A percentile compares a stretch with the other conserved stretches of the same genome.
Evolutionary conservation across 2,329 filamentous ascomycete species (phyloP).

Genomic region (Chaetomiaceae sp.): DNA sequence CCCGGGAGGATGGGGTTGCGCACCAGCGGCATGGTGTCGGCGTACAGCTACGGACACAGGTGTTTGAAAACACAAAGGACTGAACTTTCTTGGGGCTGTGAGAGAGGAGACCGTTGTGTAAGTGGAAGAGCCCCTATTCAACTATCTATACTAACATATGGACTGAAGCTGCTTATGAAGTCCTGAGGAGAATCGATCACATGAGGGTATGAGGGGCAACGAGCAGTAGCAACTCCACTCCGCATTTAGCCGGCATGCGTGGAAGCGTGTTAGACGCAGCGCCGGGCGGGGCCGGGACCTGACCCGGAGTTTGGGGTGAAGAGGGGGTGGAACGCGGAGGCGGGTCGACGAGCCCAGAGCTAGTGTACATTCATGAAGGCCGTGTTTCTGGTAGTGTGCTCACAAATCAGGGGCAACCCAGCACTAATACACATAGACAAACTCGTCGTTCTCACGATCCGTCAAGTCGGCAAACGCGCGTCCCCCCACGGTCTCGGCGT

Average conservation of each 20-base stretch:
- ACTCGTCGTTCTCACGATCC: conserved; percentile 61
- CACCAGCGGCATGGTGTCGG: conserved; percentile 39
- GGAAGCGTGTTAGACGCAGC: neutral
- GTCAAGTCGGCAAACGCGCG: conserved; percentile 55
- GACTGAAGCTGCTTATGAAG: too few species aligned
- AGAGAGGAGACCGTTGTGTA: too few species aligned
- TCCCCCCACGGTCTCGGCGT: conserved; percentile 34
- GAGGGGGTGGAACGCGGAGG: too few species aligned
- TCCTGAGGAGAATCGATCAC: too few species aligned
- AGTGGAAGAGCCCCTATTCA: too few species aligned
- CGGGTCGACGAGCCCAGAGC: too few species aligned
- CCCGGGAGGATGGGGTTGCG: conserved; percentile 51
- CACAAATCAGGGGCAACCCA: too few species aligned
- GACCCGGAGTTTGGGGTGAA: too few species aligned
- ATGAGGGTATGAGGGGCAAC: neutral
- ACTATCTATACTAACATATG: neutral
- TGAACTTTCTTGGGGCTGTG: neutral
- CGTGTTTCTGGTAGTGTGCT: too few species aligned
- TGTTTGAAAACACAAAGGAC: neutral
- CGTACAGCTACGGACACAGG: neutral
- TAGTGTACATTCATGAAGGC: too few species aligned
- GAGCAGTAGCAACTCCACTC: conserved; percentile 15
- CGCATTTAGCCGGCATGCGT: conserved; percentile 23
- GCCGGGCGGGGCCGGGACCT: conserved; percentile 3
- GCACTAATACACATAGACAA: conserved; percentile 56